Percentiles rank a stretch among this genome's conserved stretches.
Conservation (phyloP, 192 early-diverging fungal genomes). For the Rhizophagus prolifer region DNA sequence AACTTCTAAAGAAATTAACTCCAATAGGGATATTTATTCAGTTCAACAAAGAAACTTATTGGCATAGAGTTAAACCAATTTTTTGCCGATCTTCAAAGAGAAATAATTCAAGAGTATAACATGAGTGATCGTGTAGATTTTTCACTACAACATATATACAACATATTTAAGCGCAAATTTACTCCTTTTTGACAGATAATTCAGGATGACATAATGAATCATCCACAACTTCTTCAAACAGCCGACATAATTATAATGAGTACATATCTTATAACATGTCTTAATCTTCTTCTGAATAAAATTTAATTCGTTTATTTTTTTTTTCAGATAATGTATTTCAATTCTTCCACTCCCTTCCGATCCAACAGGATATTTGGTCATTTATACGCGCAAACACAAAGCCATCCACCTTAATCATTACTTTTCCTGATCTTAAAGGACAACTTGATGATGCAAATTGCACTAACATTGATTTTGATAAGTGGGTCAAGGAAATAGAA, state of each 20-base stretch:
- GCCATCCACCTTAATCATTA: conserved; percentile 46
- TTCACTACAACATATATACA: no score
- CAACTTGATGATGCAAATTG: conserved; percentile 53
- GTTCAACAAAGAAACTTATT: conserved; percentile 48
- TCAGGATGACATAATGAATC: conserved; percentile 46
- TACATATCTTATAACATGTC: background rate
- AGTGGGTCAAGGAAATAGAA: conserved; percentile 54
- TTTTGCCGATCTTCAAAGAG: conserved; percentile 52
- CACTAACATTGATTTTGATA: conserved; percentile 24
- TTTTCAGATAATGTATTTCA: no score
- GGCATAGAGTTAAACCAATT: conserved; percentile 63
- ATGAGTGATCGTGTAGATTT: no score
- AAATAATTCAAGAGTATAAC: conserved; percentile 28
- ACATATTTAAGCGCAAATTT: no score
- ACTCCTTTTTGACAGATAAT: conserved; percentile 34
- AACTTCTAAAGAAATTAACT: background rate
- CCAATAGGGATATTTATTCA: background rate
- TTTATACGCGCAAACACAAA: conserved; percentile 29
- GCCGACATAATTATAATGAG: conserved; percentile 57
- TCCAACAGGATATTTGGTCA: no score
- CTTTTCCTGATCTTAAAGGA: conserved; percentile 55
- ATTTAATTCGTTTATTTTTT: no score
- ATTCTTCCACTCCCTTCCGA: no score
- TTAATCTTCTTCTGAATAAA: no score
- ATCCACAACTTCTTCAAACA: conserved; percentile 39